A percentile compares a stretch with the other conserved stretches of the same genome.
Evolutionary conservation across 2,329 filamentous ascomycete species (phyloP).

Genomic region (Aspergillus hortae): DNA sequence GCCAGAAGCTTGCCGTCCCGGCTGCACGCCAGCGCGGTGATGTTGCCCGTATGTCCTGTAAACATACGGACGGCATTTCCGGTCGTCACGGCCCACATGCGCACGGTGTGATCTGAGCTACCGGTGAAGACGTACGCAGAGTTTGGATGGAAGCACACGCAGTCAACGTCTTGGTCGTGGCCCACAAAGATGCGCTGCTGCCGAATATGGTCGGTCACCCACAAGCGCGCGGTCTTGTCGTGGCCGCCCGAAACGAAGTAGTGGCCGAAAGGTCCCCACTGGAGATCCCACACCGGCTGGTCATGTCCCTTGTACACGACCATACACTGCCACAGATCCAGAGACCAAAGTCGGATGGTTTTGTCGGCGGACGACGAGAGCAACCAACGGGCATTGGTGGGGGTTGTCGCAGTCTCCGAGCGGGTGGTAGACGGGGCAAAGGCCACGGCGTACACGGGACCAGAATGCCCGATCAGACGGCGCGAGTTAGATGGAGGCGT

Average conservation of each 20-base stretch:
- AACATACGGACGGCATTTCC: constrained; percentile 88
- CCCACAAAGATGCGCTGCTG: constrained; percentile 84
- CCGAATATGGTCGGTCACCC: constrained; percentile 89
- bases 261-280: constrained; percentile 90
- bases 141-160: constrained; percentile 91
- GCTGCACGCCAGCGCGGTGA: constrained; percentile 79
- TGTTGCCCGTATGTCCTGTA: constrained; percentile 82
- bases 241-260: constrained; percentile 88
- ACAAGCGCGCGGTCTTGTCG: constrained; percentile 86
- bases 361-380: constrained; percentile 85
- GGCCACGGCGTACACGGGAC: constrained; percentile 80
- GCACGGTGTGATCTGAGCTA: constrained; percentile 86
- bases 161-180: constrained; percentile 89
- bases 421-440: constrained; percentile 71
- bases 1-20: constrained; percentile 89
- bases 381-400: constrained; percentile 68
- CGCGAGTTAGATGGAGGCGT: constrained; percentile 68
- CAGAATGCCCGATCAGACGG: constrained; percentile 80
- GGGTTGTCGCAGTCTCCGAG: constrained; percentile 48
- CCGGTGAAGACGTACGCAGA: constrained; percentile 90
- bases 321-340: constrained; percentile 87
- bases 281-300: constrained; percentile 80
- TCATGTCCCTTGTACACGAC: constrained; percentile 93
- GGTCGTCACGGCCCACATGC: constrained; percentile 94
- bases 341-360: constrained; percentile 85